phyloP scores from a whole-genome alignment of 2,329 filamentous ascomycete species.

The Trichoderma cornu-damae region DNA sequence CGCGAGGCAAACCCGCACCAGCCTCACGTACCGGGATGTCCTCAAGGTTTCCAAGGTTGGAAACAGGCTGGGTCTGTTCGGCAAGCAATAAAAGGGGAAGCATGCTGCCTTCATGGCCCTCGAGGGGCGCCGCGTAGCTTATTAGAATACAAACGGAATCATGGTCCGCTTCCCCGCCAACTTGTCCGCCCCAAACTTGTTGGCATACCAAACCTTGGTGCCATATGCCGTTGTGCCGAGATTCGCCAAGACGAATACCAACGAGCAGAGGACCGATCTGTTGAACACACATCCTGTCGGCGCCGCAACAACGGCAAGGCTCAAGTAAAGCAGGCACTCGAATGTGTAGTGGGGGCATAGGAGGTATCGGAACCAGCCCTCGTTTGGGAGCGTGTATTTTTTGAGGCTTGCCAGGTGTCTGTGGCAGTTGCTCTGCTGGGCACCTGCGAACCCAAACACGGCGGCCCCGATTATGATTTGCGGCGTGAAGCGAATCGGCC shows the following conservation, averaged over 20 bases:
- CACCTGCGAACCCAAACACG: slow-evolving; percentile 64
- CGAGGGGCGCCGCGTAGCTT: slow-evolving; percentile 19
- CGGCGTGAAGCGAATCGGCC: slow-evolving; percentile 22
- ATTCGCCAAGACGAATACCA: slow-evolving; percentile 72
- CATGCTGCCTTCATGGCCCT: not conserved
- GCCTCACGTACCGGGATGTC: slow-evolving; percentile 81
- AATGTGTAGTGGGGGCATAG: slow-evolving; percentile 89
- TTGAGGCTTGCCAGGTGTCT: slow-evolving; percentile 62
- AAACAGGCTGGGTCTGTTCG: slow-evolving; percentile 55
- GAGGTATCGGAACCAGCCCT: slow-evolving; percentile 65
- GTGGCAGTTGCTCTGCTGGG: slow-evolving; percentile 71
- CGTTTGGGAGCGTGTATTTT: slow-evolving; percentile 76
- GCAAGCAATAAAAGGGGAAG: slow-evolving; percentile 35
- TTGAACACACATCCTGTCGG: slow-evolving; percentile 64
- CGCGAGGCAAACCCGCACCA: slow-evolving; percentile 57
- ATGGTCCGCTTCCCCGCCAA: slow-evolving; percentile 66
- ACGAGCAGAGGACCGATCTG: slow-evolving; percentile 63
- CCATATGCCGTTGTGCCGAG: slow-evolving; percentile 74
- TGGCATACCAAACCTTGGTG: slow-evolving; percentile 72
- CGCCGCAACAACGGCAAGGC: slow-evolving; percentile 69
- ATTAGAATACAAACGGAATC: slow-evolving; percentile 65
- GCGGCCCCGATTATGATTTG: slow-evolving; percentile 45
- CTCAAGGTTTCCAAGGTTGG: slow-evolving; percentile 72
- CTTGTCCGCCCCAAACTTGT: slow-evolving; percentile 64
- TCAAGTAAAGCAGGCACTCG: slow-evolving; percentile 78